These are phyloP conservation scores for Stygiomarasmius scandens DNA, from an alignment of 1,284 basidiomycete species.

Conservation along the genomic window DNA sequence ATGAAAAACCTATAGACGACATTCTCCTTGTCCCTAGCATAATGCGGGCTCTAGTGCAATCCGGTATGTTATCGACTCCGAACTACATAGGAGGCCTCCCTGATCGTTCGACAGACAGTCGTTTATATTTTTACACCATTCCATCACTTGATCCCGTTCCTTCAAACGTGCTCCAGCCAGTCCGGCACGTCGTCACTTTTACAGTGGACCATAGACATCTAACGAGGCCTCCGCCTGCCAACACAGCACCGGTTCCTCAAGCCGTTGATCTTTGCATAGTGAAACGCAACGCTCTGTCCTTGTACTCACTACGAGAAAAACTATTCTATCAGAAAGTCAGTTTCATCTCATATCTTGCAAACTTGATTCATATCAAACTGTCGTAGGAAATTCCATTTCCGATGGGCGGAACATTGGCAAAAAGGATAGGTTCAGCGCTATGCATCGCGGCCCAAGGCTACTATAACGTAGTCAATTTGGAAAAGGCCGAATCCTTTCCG, in stretches of 20 bases:
- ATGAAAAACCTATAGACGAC: slow-evolving; percentile 70
- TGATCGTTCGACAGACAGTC: slow-evolving; percentile 56
- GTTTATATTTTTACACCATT: slow-evolving; percentile 78
- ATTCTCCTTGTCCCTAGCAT: slow-evolving; percentile 80
- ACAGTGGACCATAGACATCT: slow-evolving; percentile 82
- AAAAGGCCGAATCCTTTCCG: slow-evolving; percentile 64
- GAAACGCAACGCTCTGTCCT: slow-evolving; percentile 67
- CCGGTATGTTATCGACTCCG: slow-evolving; percentile 47
- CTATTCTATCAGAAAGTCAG: slow-evolving; percentile 64
- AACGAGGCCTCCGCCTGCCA: slow-evolving; percentile 49
- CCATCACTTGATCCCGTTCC: slow-evolving; percentile 78
- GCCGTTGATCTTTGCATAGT: slow-evolving; percentile 81
- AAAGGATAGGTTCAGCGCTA: slow-evolving; percentile 65
- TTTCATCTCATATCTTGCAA: slow-evolving; percentile 1
- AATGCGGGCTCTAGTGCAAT: slow-evolving; percentile 68
- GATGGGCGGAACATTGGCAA: slow-evolving; percentile 60
- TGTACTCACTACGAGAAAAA: slow-evolving; percentile 68
- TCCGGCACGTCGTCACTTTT: slow-evolving; percentile 78
- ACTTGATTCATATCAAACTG: not conserved
- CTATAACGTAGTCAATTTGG: slow-evolving; percentile 81
- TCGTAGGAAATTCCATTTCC: slow-evolving; percentile 81
- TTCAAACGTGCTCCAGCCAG: slow-evolving; percentile 67
- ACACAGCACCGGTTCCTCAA: slow-evolving; percentile 44
- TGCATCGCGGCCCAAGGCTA: slow-evolving; percentile 69
- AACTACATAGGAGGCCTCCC: too few relatives aligned